Percentiles rank a stretch among this genome's conserved stretches.
Evolutionary conservation across 2,329 filamentous ascomycete genomes (phyloP).

Genomic region (Zasmidium angulare): DNA sequence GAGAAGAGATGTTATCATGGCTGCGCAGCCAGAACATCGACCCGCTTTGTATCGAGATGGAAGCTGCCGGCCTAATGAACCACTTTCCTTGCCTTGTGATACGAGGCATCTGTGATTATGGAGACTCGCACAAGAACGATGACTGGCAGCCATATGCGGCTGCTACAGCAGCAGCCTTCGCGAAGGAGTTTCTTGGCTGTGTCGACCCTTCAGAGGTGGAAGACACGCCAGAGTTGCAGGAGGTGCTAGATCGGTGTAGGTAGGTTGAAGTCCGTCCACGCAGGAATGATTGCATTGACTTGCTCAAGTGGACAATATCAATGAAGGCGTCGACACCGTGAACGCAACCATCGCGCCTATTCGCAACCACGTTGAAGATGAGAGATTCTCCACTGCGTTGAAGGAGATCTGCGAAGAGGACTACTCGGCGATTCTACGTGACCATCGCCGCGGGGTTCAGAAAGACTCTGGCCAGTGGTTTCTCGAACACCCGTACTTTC

Average conservation of each 20-base stretch:
- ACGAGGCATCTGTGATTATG: conserved; percentile 28
- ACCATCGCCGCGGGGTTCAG: no score
- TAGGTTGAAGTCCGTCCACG: no score
- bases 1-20: conserved; percentile 26
- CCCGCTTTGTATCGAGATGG: conserved; percentile 25
- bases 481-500: no score
- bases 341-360: no score
- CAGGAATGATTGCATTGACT: no score
- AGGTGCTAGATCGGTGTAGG: neutral
- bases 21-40: conserved; percentile 1
- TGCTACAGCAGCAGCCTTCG: conserved; percentile 23
- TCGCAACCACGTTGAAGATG: no score
- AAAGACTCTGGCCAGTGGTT: no score
- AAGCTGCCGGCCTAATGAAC: conserved; percentile 25
- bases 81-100: conserved; percentile 26
- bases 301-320: no score
- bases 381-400: no score
- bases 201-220: conserved; percentile 1
- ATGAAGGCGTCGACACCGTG: no score
- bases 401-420: no score
- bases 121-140: conserved; percentile 25
- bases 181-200: conserved; percentile 16
- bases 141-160: conserved; percentile 26
- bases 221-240: neutral
- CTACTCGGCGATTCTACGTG: no score